Percentiles rank a stretch among this genome's conserved stretches.
These are phyloP conservation scores for sweet orange (Citrus sinensis) DNA, from an alignment of 345 rosid species.

Conservation along the genomic window DNA sequence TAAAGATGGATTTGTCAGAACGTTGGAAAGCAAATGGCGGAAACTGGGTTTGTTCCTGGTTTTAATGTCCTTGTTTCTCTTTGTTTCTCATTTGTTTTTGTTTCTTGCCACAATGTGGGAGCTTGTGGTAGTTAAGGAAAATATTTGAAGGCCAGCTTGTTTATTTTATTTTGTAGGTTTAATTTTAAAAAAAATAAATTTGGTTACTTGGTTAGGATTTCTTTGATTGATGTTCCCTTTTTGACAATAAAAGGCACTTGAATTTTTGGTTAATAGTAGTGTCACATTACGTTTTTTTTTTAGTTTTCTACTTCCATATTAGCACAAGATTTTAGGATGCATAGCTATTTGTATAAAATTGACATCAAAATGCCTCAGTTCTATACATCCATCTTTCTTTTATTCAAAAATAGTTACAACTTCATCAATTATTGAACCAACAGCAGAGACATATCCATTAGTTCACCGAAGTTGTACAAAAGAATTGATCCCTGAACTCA, in stretches of 20 bases:
- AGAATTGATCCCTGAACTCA: constrained; percentile 1
- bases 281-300: not conserved
- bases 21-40: constrained; percentile 62
- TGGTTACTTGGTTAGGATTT: not conserved
- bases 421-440: not conserved
- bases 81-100: constrained; percentile 45
- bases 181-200: not conserved
- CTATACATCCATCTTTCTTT: too few relatives aligned
- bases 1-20: constrained; percentile 46
- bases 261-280: not conserved
- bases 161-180: not conserved
- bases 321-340: too few relatives aligned
- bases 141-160: not conserved
- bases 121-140: constrained; percentile 19
- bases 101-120: constrained; percentile 64
- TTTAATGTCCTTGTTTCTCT: constrained; percentile 52
- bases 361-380: too few relatives aligned
- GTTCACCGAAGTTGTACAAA: not conserved
- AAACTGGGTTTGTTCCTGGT: constrained; percentile 62
- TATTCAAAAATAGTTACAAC: not conserved
- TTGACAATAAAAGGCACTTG: not conserved
- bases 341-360: too few relatives aligned
- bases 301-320: not conserved
- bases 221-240: not conserved
- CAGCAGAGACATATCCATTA: not conserved